Conservation (phyloP, 139 green algal genomes). For the Chlorella sp. region DNA sequence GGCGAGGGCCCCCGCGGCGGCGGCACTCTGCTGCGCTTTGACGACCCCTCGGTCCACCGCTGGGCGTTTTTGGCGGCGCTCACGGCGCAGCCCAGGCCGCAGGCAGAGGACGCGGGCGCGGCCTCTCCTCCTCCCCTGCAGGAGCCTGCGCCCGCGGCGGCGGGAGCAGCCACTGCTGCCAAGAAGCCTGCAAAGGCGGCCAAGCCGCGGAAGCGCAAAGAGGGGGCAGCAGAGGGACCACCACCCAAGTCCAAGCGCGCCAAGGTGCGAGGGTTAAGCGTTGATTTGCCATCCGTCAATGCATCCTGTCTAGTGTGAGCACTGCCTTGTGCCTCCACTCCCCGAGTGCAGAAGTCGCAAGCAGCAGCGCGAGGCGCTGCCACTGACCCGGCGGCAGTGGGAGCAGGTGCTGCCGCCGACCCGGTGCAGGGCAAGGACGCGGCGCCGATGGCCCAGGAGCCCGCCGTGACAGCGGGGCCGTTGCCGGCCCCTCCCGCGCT, state of each 20-base stretch:
- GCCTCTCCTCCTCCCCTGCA: neutral
- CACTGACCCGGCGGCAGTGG: neutral
- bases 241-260: neutral
- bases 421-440: conserved; percentile 13
- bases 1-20: neutral
- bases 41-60: neutral
- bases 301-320: neutral
- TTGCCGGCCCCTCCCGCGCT: neutral
- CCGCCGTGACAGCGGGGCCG: no score
- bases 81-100: neutral
- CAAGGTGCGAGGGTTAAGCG: no score
- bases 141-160: neutral
- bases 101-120: neutral
- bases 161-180: neutral
- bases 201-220: conserved; percentile 29
- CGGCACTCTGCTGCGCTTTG: conserved; percentile 11
- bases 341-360: neutral
- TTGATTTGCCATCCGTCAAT: neutral
- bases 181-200: conserved; percentile 17
- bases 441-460: no score
- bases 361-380: neutral
- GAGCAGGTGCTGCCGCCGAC: neutral
- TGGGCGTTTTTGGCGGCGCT: conserved; percentile 23
- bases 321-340: no score
- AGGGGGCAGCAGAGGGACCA: neutral